Base-by-base conservation (phyloP, 139 green algal genomes). In the Closterium sp. region DNA sequence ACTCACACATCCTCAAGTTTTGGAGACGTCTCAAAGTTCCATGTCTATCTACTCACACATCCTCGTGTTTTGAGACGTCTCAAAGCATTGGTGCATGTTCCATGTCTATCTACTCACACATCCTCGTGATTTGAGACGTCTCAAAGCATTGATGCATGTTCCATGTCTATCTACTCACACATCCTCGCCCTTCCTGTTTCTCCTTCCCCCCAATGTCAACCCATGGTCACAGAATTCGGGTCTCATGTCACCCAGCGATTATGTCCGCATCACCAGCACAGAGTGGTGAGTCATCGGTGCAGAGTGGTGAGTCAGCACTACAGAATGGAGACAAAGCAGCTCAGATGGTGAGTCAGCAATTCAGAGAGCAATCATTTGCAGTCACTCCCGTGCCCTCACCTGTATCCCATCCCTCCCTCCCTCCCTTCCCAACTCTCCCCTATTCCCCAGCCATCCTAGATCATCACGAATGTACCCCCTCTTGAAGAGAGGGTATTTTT, bases 191-290 rank as follows among this genome's bases (percentile, higher is more conserved):
- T 24, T 6, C 22, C 88, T 21, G n/a, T 73, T n/a, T 73, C 88
- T 73, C 88, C 45, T 4, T 73, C 22, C 21, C 88, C 45, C 88
- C 45, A 11, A 73, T 42, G 10, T 29, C 28, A 24, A 62, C 9
- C 86, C n/a, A 88, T 88, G 29, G n/a, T 89, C 17, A 85, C 93
- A 95, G 93, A 95, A 95, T 89, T 96, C 96, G n/a, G 97, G 97
- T 32, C 91, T 97, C 22, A 95, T 98, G 29, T 96, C 95, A 0
- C 96, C 96, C 6, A 96, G 94, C 2, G 96, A 98, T 70, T 98
- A 96, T 94, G 98, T 99, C 88, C 92, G 96, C 28, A 92, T 98
- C 86, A 98, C 97, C 32, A 98, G 96, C 95, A 97, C 97, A 9
- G 96, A 95, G 22, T 94, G 93, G 93, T 95, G 28, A 87, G 79